Base-by-base conservation (phyloP, 2,329 filamentous ascomycete species). In the Colletotrichum simmondsii region DNA sequence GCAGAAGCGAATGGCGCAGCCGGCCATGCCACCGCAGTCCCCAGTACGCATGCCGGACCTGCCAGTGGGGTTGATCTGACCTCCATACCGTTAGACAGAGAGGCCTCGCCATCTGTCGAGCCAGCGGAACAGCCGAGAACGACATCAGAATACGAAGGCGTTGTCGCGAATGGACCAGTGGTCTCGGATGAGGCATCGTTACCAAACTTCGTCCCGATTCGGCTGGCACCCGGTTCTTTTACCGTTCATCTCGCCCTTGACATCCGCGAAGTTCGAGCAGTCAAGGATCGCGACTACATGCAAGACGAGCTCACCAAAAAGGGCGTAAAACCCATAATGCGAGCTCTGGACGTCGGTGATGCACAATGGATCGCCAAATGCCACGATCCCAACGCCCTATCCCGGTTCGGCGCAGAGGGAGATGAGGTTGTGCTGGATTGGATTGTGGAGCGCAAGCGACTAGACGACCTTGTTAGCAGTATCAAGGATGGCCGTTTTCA, bases 401-500 rank as follows among this genome's bases (percentile, higher is more conserved):
- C 86, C 2, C 85, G 84, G 5, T 83, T 89, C 63, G 92, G 92
- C 14, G 84, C 85, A 2, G 89, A 92, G 77, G 91, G 92, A 19
- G 88, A 91, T 71, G 93, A 95, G 79, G 82, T 96, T 14, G 90
- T 95, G 59, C 85, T 97, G 5, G 94, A 96, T 80, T 94, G 92
- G 87, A 94, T 97, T 57, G 89, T 95, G 1, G 94, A 97, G 82
- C 88, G 94, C 73, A 97, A 97, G 79, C 88, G 94, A 10, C 87
- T 95, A 0, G 94, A 96, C 78, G 94, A 97, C 79, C 84, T 97
- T 59, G 88, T 96, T n/a, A 85, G 88, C 63, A 95, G 93, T 74
- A 94, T 97, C 82, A 95, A 93, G 80, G 94, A 96, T 74, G 93
- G 93, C 1, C 91, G 94, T 2, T 96, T 95, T 77, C 92, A 93